Percentiles rank a stretch among this genome's conserved stretches.
Conservation (phyloP, 768 basidiomycete genomes). For the Tremella fuciformis region DNA sequence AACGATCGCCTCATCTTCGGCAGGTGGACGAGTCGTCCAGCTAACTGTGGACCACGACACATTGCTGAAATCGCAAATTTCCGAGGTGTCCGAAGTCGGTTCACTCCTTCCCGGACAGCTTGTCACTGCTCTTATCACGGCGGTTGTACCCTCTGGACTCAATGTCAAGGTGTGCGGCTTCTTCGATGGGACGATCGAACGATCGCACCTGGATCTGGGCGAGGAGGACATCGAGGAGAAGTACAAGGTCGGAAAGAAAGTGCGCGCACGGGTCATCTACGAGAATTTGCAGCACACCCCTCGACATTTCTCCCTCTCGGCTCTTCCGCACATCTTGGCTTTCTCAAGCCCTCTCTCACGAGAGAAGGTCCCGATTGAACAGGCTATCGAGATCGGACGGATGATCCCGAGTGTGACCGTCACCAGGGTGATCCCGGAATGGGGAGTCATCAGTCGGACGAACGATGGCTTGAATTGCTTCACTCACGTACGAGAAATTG, state of each 20-base stretch:
- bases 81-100: conserved; percentile 72
- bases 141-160: conserved; percentile 68
- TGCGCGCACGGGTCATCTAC: conserved; percentile 76
- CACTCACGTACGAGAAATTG: conserved; percentile 67
- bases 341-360: conserved; percentile 52
- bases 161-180: conserved; percentile 86
- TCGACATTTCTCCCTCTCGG: conserved; percentile 76
- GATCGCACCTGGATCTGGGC: conserved; percentile 63
- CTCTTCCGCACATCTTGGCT: conserved; percentile 67
- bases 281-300: conserved; percentile 68
- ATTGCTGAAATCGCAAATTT: conserved; percentile 56
- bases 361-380: conserved; percentile 54
- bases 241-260: conserved; percentile 55
- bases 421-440: conserved; percentile 69
- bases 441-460: conserved; percentile 72
- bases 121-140: conserved; percentile 77
- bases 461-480: conserved; percentile 69
- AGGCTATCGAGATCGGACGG: conserved; percentile 70
- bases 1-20: conserved; percentile 65
- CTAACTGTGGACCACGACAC: conserved; percentile 59
- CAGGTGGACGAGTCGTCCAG: conserved; percentile 75
- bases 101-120: conserved; percentile 83
- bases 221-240: conserved; percentile 52
- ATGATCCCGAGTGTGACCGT: conserved; percentile 72
- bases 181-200: conserved; percentile 85